Percentiles rank a stretch among this genome's conserved stretches.
Conservation (phyloP, 1,284 basidiomycete genomes). For the Moesziomyces antarcticus region DNA sequence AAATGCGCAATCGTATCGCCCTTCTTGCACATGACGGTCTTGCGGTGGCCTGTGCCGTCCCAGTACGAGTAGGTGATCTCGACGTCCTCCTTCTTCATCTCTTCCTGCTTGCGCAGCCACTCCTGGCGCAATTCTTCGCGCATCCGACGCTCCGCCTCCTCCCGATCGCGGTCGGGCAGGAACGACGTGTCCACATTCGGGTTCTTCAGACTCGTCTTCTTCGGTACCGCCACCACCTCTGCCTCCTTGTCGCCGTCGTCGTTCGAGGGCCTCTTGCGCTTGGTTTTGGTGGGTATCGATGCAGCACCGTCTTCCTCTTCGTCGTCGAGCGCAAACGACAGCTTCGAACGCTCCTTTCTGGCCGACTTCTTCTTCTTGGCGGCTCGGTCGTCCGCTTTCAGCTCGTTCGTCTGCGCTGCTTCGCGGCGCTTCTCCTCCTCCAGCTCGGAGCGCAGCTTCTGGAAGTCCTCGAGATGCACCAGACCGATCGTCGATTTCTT, state of each 20-base stretch:
- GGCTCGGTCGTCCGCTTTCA: conserved; percentile 30
- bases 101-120: conserved; percentile 89
- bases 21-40: conserved; percentile 94
- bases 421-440: conserved; percentile 92
- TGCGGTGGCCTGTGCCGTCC: conserved; percentile 97
- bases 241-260: conserved; percentile 6
- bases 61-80: conserved; percentile 96
- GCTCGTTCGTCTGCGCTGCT: conserved; percentile 74
- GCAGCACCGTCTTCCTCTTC: conserved; percentile 46
- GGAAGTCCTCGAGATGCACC: conserved; percentile 89
- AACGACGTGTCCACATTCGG: conserved; percentile 97
- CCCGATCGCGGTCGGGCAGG: conserved; percentile 93
- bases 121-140: conserved; percentile 88
- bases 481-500: conserved; percentile 94
- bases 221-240: conserved; percentile 65
- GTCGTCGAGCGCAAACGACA: conserved; percentile 79
- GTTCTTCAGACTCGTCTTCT: conserved; percentile 82
- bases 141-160: conserved; percentile 87
- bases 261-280: conserved; percentile 49
- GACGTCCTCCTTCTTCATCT: conserved; percentile 86
- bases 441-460: conserved; percentile 79
- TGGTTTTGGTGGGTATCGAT: conserved; percentile 19
- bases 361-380: conserved; percentile 77
- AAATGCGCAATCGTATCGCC: conserved; percentile 91
- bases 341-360: conserved; percentile 85